Base-by-base conservation (phyloP, 352 stramenopile species). In the Poterioochromonas sp. region DNA sequence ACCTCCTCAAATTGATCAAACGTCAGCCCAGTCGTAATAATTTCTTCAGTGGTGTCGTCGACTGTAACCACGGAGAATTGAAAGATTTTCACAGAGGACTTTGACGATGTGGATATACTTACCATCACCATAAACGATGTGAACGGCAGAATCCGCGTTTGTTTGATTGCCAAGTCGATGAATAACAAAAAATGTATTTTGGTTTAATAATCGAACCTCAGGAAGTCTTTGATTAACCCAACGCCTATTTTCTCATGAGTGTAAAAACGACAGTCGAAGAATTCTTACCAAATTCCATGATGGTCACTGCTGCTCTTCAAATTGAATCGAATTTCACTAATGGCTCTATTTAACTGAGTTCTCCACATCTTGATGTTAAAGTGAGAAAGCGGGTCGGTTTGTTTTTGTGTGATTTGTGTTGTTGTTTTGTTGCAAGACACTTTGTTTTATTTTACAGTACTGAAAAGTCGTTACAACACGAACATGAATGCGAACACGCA, bases 161-260 rank as follows among this genome's bases (percentile, higher is more conserved):
- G 22, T 8, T 18, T 8, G 8, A 18, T 69, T 22, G 26, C 8
- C 8, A 22, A 69, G 5, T 22, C 22, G 29, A 8, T 35, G 8
- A 8, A 69, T 22, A 41, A 22, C 5, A 22, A 69, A 69, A 26
- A 69, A 69, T 18, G 60, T 69, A 22, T 26, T 69, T 22, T 69
- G 60, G 60, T 69, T 69, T 53, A 73, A 53, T 29, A 73, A 47
- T 2, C 64, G 64, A 8, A 73, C 8, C 34, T 73, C 64, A 51
- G 11, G 11, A 3, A 73, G 22, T n/a, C 34, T 5, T 11, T 22
- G 65, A 29, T 51, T 12, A 32, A 32, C 29, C 8, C 65, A 73
- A n/a, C 64, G 15, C 22, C 64, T 73, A 32, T 73, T 15, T n/a
- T 34, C 5, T 47, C 20, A 8, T 20, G 20, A 20, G 44, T 20